phyloP scores from a whole-genome alignment of 805 yeast genomes.

The Crinitomyces ghanaensis region DNA sequence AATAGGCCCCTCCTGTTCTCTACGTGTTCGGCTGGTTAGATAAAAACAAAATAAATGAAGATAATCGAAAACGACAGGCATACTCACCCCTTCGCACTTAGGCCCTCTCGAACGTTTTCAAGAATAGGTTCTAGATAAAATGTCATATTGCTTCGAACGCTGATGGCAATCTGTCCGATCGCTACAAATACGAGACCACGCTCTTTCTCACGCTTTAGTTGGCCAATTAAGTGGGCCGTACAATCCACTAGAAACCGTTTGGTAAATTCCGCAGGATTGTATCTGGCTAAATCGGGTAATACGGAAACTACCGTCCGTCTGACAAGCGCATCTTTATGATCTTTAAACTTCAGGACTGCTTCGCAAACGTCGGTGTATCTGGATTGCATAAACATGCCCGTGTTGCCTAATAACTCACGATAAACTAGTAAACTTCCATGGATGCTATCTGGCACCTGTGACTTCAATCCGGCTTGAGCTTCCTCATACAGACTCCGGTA shows the following conservation, averaged over 20 bases:
- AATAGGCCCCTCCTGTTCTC: slow-evolving; percentile 72
- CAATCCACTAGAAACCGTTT: slow-evolving; percentile 73
- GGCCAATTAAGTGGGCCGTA: slow-evolving; percentile 63
- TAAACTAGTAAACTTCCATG: slow-evolving; percentile 81
- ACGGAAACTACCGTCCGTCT: slow-evolving; percentile 77
- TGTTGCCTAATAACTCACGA: slow-evolving; percentile 61
- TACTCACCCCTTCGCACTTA: slow-evolving; percentile 44
- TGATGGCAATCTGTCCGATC: slow-evolving; percentile 73
- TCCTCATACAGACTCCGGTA: slow-evolving; percentile 57
- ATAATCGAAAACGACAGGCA: background rate
- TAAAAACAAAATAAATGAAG: background rate
- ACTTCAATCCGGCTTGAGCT: slow-evolving; percentile 48
- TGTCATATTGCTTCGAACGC: slow-evolving; percentile 71
- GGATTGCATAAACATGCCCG: slow-evolving; percentile 60
- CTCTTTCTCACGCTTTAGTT: slow-evolving; percentile 66
- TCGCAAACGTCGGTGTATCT: slow-evolving; percentile 71
- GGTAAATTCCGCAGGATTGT: slow-evolving; percentile 63
- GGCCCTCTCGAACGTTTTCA: slow-evolving; percentile 70
- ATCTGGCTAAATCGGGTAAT: slow-evolving; percentile 72
- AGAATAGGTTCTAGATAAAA: slow-evolving; percentile 82
- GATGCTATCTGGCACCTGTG: slow-evolving; percentile 38
- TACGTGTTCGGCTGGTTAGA: slow-evolving; percentile 38
- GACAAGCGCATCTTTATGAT: slow-evolving; percentile 62
- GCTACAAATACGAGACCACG: slow-evolving; percentile 64
- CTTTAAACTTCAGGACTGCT: slow-evolving; percentile 58